Conservation (phyloP, 352 stramenopile species). For the Globisporangium alternatum region DNA sequence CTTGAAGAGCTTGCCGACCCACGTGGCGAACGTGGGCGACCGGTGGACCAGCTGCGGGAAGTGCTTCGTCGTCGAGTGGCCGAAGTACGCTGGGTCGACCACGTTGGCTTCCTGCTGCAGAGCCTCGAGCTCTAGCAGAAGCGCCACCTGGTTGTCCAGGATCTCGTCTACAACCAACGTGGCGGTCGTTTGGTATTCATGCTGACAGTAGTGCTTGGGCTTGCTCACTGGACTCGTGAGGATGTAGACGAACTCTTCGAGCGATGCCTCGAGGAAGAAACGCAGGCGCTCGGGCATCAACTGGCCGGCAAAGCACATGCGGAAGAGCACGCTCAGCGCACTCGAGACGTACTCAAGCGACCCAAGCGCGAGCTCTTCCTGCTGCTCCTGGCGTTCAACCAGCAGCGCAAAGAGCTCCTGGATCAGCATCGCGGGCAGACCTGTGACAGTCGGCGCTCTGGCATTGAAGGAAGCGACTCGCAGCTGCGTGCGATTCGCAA, state of each 20-base stretch:
- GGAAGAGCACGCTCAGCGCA: conserved; percentile 20
- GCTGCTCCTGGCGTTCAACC: conserved; percentile 7
- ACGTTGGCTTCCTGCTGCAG: conserved; percentile 24
- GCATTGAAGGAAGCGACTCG: background rate
- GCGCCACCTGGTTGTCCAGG: conserved; percentile 40
- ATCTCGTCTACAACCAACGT: conserved; percentile 31
- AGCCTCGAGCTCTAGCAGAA: conserved; percentile 48
- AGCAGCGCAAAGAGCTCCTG: conserved; percentile 32
- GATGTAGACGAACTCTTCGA: conserved; percentile 14
- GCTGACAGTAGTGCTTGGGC: background rate
- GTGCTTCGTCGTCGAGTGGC: conserved; percentile 15
- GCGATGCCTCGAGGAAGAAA: conserved; percentile 21
- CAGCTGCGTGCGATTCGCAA: conserved; percentile 40
- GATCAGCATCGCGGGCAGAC: conserved; percentile 29
- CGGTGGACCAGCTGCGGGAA: conserved; percentile 22
- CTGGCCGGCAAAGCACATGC: conserved; percentile 27
- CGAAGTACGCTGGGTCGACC: conserved; percentile 20
- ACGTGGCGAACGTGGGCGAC: conserved; percentile 20
- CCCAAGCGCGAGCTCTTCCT: conserved; percentile 16
- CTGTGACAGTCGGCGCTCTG: conserved; percentile 12
- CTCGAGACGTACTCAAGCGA: conserved; percentile 27
- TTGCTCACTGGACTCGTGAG: conserved; percentile 13
- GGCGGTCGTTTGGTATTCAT: conserved; percentile 6
- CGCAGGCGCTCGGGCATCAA: conserved; percentile 20
- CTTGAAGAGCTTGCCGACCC: conserved; percentile 46